Base-by-base conservation (phyloP, 768 basidiomycete species). In the Cytidiella melzeri region DNA sequence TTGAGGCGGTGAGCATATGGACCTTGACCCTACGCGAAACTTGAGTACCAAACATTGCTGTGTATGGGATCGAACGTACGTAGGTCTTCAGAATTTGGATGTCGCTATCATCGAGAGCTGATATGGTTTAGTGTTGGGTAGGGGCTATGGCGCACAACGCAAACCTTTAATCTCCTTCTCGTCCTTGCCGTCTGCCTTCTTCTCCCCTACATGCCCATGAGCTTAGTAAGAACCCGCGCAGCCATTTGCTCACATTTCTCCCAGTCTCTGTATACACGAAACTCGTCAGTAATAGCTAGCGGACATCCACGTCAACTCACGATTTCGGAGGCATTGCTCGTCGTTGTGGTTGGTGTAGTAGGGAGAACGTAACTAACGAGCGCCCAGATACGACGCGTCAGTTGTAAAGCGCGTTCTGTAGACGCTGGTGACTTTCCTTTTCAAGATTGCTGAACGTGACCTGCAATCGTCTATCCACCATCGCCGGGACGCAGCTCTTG, bases 1-100 rank as follows among this genome's bases (percentile, higher is more conserved):
- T 93, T 96, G 43, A 98, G 73, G 55, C 84, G 81, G 25, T 75
- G 71, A 0, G 93, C 93, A 64, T 99, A 99, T 48, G 96, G 94
- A 49, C 96, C 96, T 88, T 97, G 95, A 47, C 96, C 95, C 93
- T 98, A 64, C 20, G 43, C 49, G 37, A 21, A 42, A 45, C 37
- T 45, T 51, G 25, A 40, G 38, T 10, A 46, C 13, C 20, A 4
- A 13, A 19, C 15, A 12, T 53, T 40, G 40, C 47, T 42, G 43
- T 40, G 39, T 45, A 43, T 39, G 27, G 45, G 18, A 45, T 7
- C 28, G 58, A 30, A 60, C 83, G 52, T 67, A 92, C 95, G 68
- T 98, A 98, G 52, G 95, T 99, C 74, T 97, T 96, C 55, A 99
- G 81, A 57, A 99, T 96, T 67, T 98, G 95, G 44, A 99, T 99